phyloP scores from a whole-genome alignment of 2,329 filamentous ascomycete species.

The Ceratocystis cubensis region DNA sequence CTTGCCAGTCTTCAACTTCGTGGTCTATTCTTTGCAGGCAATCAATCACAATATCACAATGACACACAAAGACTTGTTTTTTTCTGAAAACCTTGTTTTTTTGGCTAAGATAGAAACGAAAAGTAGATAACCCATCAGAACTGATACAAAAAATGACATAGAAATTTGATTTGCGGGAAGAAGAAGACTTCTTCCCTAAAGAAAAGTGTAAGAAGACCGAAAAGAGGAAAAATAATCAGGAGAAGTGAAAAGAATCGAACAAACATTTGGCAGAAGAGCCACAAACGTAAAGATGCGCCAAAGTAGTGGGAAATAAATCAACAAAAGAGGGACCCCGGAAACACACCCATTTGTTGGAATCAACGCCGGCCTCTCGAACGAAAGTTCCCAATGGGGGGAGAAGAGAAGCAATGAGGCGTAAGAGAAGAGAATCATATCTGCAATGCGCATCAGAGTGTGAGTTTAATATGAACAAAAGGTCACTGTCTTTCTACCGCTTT shows the following conservation, averaged over 20 bases:
- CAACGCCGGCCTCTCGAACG: constrained; percentile 7
- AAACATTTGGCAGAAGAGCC: constrained; percentile 27
- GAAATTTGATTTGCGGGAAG: constrained; percentile 5
- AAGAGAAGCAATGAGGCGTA: constrained; percentile 14
- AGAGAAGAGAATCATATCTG: constrained; percentile 8
- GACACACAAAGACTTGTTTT: not conserved
- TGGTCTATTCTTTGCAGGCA: not conserved
- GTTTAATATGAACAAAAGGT: not conserved
- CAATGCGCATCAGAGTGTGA: not conserved
- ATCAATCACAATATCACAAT: not conserved
- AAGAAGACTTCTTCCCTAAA: not conserved
- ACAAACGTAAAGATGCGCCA: constrained; percentile 12
- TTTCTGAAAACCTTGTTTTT: not conserved
- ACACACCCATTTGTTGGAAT: constrained; percentile 5
- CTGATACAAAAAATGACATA: not conserved
- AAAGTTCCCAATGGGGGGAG: not conserved
- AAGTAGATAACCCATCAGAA: not conserved
- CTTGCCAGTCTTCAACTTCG: too few species aligned
- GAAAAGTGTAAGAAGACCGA: not conserved
- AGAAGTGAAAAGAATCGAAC: constrained; percentile 24
- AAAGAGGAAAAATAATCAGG: constrained; percentile 16
- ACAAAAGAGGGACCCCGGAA: constrained; percentile 8
- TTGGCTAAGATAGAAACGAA: not conserved
- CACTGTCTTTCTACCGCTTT: constrained; percentile 20
- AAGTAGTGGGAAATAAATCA: not conserved